Base-by-base conservation (phyloP, 805 yeast species). In the Wickerhamiella spandovensis region DNA sequence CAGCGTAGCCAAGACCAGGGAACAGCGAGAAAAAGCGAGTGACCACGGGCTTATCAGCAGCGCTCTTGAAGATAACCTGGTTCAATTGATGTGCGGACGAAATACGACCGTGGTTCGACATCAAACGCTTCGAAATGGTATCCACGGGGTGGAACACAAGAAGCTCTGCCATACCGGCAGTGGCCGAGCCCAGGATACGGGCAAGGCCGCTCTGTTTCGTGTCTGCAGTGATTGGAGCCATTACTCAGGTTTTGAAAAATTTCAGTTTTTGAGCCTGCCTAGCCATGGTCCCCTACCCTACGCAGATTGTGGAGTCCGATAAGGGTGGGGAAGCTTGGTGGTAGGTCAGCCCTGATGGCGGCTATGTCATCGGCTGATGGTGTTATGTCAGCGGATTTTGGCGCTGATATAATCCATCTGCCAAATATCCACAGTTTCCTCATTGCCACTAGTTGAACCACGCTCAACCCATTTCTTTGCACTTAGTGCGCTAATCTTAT, bases 1-100 rank as follows among this genome's bases (percentile, higher is more conserved):
- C 97, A 55, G 98, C 98, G 65, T 92, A 92, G 23, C 97, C 97
- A 56, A 92, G 76, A 66, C 99, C 99, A 18, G 99, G 98, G 72
- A 92, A 92, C 56, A 92, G 74, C 10, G 97, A 82, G 56, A 86
- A 71, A 44, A 85, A 63, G 67, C 97, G 78, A 53, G 77, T 74
- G 21, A 79, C 79, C 1, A 87, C 60, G 3, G 92, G 75, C 58
- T 84, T 81, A 47, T 72, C 64, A 25, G 95, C 94, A 60, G 82
- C 79, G 51, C 84, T 84, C 64, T 81, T 79, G 75, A 92, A 92
- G 53, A 92, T 83, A 50, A 92, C 97, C 47, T 75, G 61, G 74
- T 92, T 92, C 59, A 92, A 75, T 66, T 85, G 84, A 35, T 77
- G 53, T 13, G 75, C 61, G 39, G 78, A 73, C 41, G 83, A 65